These are phyloP conservation scores for Salix purpurea DNA, from an alignment of 345 rosid species.

Conservation along the genomic window DNA sequence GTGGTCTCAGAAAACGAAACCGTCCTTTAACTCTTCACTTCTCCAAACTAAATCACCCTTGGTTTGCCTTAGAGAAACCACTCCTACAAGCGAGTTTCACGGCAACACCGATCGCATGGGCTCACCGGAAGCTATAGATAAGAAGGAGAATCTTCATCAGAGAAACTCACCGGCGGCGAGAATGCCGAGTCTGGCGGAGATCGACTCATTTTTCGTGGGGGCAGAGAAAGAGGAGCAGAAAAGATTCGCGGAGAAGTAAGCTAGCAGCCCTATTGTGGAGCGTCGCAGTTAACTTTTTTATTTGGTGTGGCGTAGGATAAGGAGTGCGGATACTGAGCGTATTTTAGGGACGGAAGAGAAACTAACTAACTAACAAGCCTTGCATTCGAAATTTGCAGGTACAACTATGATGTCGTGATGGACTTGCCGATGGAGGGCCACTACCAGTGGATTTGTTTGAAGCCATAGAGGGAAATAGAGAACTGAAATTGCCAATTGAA, in stretches of 20 bases:
- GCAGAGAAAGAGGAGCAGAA: conserved; percentile 39
- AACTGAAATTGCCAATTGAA: background rate
- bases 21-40: background rate
- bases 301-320: conserved; percentile 46
- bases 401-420: conserved; percentile 64
- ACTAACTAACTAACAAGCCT: conserved; percentile 39
- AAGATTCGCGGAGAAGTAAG: conserved; percentile 54
- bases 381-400: conserved; percentile 40
- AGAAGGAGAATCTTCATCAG: background rate
- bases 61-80: conserved; percentile 25
- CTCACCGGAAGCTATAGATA: conserved; percentile 8
- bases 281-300: background rate
- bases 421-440: conserved; percentile 67
- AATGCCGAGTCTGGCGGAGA: conserved; percentile 35
- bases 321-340: conserved; percentile 10
- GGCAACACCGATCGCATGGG: conserved; percentile 26
- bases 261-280: background rate
- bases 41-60: background rate
- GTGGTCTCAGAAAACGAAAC: background rate
- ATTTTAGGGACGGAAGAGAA: conserved; percentile 28
- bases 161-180: conserved; percentile 12
- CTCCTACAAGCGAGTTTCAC: conserved; percentile 22
- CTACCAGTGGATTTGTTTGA: conserved; percentile 58
- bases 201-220: conserved; percentile 37
- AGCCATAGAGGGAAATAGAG: conserved; percentile 19